Evolutionary conservation across 805 yeast species (phyloP).

Genomic region (Candida ficus): DNA sequence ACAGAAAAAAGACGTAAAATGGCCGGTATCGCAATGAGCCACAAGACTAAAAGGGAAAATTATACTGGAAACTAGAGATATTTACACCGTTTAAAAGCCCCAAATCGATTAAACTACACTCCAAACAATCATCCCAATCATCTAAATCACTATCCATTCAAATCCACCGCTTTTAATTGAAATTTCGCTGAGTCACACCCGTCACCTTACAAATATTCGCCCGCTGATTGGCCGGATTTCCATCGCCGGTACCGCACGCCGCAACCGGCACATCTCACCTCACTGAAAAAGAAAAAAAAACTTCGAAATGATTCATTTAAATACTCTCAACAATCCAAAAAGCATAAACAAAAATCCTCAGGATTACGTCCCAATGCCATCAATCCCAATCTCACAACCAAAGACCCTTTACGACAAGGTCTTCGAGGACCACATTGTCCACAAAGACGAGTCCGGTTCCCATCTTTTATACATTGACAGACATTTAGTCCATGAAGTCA

Average conservation of each 20-base stretch:
- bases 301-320: not conserved
- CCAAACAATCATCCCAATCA: not conserved
- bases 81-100: too few species aligned
- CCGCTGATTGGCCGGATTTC: slow-evolving; percentile 13
- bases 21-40: not conserved
- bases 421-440: slow-evolving; percentile 90
- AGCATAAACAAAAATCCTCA: too few species aligned
- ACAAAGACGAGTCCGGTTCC: slow-evolving; percentile 83
- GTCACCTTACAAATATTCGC: slow-evolving; percentile 10
- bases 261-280: slow-evolving; percentile 9
- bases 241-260: slow-evolving; percentile 11
- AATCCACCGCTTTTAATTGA: too few species aligned
- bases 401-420: slow-evolving; percentile 93
- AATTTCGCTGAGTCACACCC: too few species aligned
- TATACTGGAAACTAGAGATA: too few species aligned
- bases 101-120: too few species aligned
- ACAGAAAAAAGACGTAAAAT: too few species aligned
- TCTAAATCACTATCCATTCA: too few species aligned
- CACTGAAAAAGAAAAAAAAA: not conserved
- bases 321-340: not conserved
- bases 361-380: slow-evolving; percentile 27
- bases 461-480: slow-evolving; percentile 89
- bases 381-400: slow-evolving; percentile 34
- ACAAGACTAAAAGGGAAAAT: not conserved
- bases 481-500: slow-evolving; percentile 96